Evolutionary conservation across 225 moss, liverwort and hornwort genomes (phyloP), one percentile per base, ranked within the genome.

Genomic region (Marchantia polymorpha): DNA sequence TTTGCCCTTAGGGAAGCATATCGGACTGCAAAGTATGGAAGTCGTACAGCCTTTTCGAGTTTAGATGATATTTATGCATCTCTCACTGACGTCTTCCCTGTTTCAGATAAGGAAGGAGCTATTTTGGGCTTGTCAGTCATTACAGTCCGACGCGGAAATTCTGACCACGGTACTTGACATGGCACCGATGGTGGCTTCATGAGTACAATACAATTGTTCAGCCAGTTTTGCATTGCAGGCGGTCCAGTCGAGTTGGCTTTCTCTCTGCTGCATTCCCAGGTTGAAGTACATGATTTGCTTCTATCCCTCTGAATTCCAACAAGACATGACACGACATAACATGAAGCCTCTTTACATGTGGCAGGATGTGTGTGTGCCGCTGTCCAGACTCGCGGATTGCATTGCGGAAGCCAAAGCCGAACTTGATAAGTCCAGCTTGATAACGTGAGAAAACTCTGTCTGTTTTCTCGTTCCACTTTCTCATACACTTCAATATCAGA

Each of bases 321-420:
- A 78, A 5, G 5, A 26, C 26, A 64, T 27, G 10, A 30, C 2
- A 78, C 3, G 5, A 26, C 26, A 64, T 27, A 1, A 30, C 47
- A 20, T 53, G 63, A 15, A 72, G 72, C 29, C 31, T 27, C 39
- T 60, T 30, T 29, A n/a, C 65, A 10, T 86, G 74, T 79, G 88
- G 49, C 85, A 97, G 96, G 97, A 99, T 79, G 97, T 99, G 51
- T 99, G 95, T 88, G 97, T 99, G 66, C 97, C 97, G 76, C 89
- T 99, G 59, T 99, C 97, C 53, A 92, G 88, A 85, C 95, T 99
- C 77, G 93, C 97, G 70, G 92, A 93, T 83, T 92, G 93, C 77
- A 94, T 99, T 74, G 85, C 95, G 68, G 78, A 73, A 64, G 82
- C 97, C 23, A 99, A 99, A 83, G 51, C 82, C 71, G 80, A 85